Percentiles rank a stretch among this genome's conserved stretches.
Evolutionary conservation across 805 yeast species (phyloP).

Genomic region (Yarrowia sp.): DNA sequence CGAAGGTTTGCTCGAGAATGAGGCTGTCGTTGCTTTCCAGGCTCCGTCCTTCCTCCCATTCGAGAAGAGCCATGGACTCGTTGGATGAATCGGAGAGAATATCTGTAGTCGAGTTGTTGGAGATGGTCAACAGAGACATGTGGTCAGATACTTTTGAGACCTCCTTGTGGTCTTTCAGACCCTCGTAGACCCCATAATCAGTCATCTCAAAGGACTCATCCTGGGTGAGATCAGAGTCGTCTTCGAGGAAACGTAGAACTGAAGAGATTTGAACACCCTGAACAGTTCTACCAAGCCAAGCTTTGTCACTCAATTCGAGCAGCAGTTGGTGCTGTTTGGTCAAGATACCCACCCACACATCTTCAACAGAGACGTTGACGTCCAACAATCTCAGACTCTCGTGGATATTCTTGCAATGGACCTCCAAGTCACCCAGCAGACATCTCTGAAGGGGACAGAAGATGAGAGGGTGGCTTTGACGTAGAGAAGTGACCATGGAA

Average conservation of each 20-base stretch:
- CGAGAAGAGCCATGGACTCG: conserved; percentile 19
- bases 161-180: neutral
- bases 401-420: conserved; percentile 11
- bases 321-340: neutral
- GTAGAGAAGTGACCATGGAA: neutral
- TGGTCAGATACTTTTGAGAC: neutral
- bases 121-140: conserved; percentile 8
- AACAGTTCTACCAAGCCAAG: neutral
- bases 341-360: neutral
- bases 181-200: neutral
- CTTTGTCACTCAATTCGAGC: neutral
- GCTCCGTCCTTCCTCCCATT: neutral
- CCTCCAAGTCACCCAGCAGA: neutral
- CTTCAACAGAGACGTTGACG: neutral
- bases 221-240: neutral
- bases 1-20: conserved; percentile 13
- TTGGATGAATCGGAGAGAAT: conserved; percentile 4
- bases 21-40: neutral
- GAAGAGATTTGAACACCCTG: neutral
- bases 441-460: conserved; percentile 21
- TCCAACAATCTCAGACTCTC: neutral
- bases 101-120: neutral
- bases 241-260: neutral
- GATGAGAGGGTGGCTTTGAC: conserved; percentile 9
- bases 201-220: conserved; percentile 30